These are phyloP conservation scores for Ceratobasidium sp. DNA, from an alignment of 1,284 basidiomycete species.

Conservation along the genomic window DNA sequence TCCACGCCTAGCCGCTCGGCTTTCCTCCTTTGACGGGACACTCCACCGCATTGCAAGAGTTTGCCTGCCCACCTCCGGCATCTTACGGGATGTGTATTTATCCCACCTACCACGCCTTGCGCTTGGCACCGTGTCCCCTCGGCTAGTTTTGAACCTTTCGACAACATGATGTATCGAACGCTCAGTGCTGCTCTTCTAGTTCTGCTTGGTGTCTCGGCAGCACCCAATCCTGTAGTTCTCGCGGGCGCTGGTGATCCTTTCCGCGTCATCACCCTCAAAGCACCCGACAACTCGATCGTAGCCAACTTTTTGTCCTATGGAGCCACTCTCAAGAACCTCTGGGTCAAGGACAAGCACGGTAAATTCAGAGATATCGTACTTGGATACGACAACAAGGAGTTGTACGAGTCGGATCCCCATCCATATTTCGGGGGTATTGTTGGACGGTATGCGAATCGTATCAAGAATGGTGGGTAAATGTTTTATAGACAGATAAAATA, in stretches of 20 bases:
- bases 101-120: background rate
- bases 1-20: constrained; percentile 33
- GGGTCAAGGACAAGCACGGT: constrained; percentile 65
- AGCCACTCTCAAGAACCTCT: constrained; percentile 65
- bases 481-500: background rate
- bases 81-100: constrained; percentile 34
- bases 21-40: constrained; percentile 27
- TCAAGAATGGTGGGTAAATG: constrained; percentile 62
- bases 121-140: constrained; percentile 15
- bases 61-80: constrained; percentile 2
- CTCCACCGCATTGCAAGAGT: constrained; percentile 18
- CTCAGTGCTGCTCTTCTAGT: constrained; percentile 8
- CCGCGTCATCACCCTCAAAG: constrained; percentile 60
- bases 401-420: constrained; percentile 60
- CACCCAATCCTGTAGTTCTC: constrained; percentile 3
- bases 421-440: constrained; percentile 66
- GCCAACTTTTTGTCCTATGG: constrained; percentile 68
- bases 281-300: constrained; percentile 66
- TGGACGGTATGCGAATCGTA: constrained; percentile 65
- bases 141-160: background rate
- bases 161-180: background rate
- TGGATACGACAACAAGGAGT: constrained; percentile 67
- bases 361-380: constrained; percentile 64
- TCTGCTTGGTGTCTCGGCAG: background rate
- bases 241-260: constrained; percentile 31